Conservation (phyloP, 1,139 yeast genomes). For the Debaryomyces psychrophilus region DNA sequence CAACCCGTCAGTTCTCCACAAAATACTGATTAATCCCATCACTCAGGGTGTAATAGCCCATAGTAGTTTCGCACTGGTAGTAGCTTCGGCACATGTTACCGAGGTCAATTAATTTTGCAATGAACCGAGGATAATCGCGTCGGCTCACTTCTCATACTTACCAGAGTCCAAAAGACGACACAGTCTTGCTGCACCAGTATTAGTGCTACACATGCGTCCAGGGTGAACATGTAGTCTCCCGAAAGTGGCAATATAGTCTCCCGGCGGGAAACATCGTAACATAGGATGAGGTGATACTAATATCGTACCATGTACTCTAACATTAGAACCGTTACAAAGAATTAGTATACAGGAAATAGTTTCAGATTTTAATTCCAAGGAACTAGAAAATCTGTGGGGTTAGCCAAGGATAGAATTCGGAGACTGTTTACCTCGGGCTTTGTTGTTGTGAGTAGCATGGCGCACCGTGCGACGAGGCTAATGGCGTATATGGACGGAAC, state of each 20-base stretch:
- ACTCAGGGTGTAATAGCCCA: constrained; percentile 2
- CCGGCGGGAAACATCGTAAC: too few species aligned
- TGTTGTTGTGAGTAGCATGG: background rate
- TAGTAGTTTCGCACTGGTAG: background rate
- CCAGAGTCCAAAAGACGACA: too few species aligned
- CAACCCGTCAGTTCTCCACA: constrained; percentile 4
- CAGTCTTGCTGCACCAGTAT: too few species aligned
- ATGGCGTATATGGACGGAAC: too few species aligned
- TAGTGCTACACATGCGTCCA: too few species aligned
- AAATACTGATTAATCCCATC: constrained; percentile 2
- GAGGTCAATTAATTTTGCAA: background rate
- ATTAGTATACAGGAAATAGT: background rate
- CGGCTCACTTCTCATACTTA: too few species aligned
- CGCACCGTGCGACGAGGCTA: too few species aligned
- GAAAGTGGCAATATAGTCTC: too few species aligned
- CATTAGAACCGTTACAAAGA: background rate
- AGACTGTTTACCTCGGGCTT: background rate
- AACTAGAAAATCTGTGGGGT: background rate
- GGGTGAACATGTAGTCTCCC: background rate
- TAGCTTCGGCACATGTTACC: constrained; percentile 2
- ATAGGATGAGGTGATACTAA: too few species aligned
- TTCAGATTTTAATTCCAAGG: background rate
- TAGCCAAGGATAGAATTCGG: background rate
- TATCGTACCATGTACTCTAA: too few species aligned
- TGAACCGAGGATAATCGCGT: constrained; percentile 2